A percentile compares a stretch with the other conserved stretches of the same genome.
These are phyloP conservation scores for Bruguiera parviflora DNA, from an alignment of 345 rosid species.

Conservation along the genomic window DNA sequence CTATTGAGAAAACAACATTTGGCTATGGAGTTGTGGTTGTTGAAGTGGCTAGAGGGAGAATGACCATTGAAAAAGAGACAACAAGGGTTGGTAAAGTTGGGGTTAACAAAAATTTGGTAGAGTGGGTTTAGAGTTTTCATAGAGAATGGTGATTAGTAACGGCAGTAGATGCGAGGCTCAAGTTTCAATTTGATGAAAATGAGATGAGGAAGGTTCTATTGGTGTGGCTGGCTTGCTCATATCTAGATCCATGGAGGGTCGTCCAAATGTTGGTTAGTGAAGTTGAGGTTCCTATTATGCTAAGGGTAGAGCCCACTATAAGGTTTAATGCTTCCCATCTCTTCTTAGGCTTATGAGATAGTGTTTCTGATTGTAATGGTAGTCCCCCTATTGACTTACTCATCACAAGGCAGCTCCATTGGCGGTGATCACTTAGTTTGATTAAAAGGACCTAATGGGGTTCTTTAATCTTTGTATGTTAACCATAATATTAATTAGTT, in stretches of 20 bases:
- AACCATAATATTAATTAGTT: conserved; percentile 10
- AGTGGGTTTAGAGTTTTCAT: conserved; percentile 93
- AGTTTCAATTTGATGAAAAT: conserved; percentile 46
- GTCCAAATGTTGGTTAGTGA: conserved; percentile 90
- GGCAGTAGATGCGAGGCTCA: conserved; percentile 72
- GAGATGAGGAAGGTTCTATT: conserved; percentile 64
- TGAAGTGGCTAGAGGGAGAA: conserved; percentile 77
- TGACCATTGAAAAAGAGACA: conserved; percentile 70
- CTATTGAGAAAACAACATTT: conserved; percentile 78
- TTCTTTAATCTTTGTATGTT: conserved; percentile 4
- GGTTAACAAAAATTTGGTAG: conserved; percentile 65
- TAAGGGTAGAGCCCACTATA: conserved; percentile 73
- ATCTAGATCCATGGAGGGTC: conserved; percentile 84
- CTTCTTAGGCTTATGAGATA: conserved; percentile 73
- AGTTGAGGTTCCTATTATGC: conserved; percentile 72
- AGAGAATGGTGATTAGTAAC: conserved; percentile 61
- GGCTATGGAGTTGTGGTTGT: conserved; percentile 90
- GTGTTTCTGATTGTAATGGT: conserved; percentile 79
- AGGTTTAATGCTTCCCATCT: conserved; percentile 83
- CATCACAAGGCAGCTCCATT: conserved; percentile 49
- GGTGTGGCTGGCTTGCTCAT: conserved; percentile 87
- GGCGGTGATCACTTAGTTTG: conserved; percentile 28
- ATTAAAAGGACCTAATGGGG: neutral
- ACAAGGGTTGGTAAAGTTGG: conserved; percentile 33
- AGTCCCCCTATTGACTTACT: conserved; percentile 53